Percentiles rank a stretch among this genome's conserved stretches.
These are phyloP conservation scores for Sarocladiaceae sp. DNA, from an alignment of 2,329 filamentous ascomycete genomes.

Conservation along the genomic window DNA sequence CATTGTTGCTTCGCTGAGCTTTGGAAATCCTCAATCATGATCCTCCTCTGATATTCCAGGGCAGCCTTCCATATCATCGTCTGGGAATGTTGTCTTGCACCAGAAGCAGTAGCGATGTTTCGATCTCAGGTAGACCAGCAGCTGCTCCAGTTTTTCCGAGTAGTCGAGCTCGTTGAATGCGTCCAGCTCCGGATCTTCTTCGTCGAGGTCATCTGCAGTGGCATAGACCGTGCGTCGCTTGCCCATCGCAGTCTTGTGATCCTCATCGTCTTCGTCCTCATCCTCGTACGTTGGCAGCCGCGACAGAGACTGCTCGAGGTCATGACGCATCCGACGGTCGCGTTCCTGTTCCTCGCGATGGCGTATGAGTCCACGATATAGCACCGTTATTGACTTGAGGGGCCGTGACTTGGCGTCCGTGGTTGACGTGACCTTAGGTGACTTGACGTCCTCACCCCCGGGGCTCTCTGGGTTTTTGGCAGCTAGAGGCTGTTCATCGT, in stretches of 20 bases:
- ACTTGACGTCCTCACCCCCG: neutral
- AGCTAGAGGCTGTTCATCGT: slow-evolving; percentile 39
- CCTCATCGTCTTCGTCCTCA: slow-evolving; percentile 63
- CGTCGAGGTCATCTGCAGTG: slow-evolving; percentile 63
- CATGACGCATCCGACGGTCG: slow-evolving; percentile 57
- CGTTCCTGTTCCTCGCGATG: slow-evolving; percentile 63
- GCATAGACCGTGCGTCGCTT: slow-evolving; percentile 49
- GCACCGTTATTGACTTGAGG: slow-evolving; percentile 63
- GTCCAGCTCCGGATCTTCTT: slow-evolving; percentile 74
- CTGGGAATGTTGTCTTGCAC: slow-evolving; percentile 81
- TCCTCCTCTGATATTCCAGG: slow-evolving; percentile 85
- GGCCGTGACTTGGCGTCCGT: too few relatives aligned
- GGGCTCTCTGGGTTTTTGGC: neutral
- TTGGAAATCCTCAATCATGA: slow-evolving; percentile 39
- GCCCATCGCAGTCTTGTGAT: slow-evolving; percentile 65
- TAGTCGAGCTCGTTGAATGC: slow-evolving; percentile 67
- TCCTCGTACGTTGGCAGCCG: slow-evolving; percentile 61
- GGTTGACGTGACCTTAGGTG: slow-evolving; percentile 28
- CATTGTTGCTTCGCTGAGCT: neutral
- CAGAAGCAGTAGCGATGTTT: slow-evolving; percentile 86
- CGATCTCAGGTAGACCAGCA: slow-evolving; percentile 65
- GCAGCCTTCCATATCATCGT: slow-evolving; percentile 75
- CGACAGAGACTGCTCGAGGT: slow-evolving; percentile 59
- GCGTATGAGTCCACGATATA: slow-evolving; percentile 72
- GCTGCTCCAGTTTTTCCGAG: slow-evolving; percentile 56